Conservation (phyloP, 176 grass and related monocot species). For the Lolium rigidum region DNA sequence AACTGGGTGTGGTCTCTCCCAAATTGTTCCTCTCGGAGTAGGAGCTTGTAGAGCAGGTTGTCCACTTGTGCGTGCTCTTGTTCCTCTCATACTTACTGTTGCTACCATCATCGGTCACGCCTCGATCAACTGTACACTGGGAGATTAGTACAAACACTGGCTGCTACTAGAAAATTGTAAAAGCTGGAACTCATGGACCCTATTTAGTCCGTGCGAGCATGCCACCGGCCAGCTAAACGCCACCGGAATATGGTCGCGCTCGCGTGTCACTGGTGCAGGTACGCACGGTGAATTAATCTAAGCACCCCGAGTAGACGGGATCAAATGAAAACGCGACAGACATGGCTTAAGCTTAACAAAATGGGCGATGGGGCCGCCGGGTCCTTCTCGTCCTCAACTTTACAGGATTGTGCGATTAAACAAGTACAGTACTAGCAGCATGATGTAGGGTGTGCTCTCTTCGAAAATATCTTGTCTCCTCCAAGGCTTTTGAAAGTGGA, state of each 20-base stretch:
- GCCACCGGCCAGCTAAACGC: not conserved
- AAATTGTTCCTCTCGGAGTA: not conserved
- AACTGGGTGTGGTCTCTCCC: not conserved
- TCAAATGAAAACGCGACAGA: not conserved
- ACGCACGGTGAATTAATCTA: conserved; percentile 29
- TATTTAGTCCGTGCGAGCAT: not conserved
- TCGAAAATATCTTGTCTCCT: too few species aligned
- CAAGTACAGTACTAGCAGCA: too few species aligned
- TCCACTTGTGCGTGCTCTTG: not conserved
- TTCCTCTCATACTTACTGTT: not conserved
- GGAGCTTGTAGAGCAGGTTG: not conserved
- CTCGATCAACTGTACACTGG: conserved; percentile 20
- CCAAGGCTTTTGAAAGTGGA: too few species aligned
- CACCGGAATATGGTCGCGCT: conserved; percentile 9
- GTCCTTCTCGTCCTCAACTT: not conserved
- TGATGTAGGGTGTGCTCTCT: too few species aligned
- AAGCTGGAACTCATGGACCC: not conserved
- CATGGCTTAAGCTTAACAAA: not conserved
- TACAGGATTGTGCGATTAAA: too few species aligned
- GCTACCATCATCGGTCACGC: not conserved
- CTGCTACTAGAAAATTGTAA: not conserved
- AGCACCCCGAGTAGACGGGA: not conserved
- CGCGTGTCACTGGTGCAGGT: not conserved
- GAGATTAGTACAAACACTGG: not conserved
- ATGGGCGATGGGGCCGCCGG: conserved; percentile 5